These are phyloP conservation scores for Setaria italica DNA, from an alignment of 202 grass and related monocot species.

Conservation along the genomic window DNA sequence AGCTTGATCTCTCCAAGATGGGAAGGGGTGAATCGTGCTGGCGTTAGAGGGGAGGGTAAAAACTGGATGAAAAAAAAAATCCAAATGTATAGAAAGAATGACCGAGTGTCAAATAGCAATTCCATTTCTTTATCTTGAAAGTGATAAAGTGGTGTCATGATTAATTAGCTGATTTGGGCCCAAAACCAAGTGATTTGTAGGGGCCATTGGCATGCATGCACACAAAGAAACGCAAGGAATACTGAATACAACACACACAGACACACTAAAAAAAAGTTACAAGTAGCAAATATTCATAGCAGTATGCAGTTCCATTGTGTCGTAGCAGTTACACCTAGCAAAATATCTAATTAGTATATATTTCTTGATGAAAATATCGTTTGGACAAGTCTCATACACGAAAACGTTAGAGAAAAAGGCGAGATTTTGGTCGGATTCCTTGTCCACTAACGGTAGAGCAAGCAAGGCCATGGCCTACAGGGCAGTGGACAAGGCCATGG, in stretches of 20 bases:
- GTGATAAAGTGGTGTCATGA: not conserved
- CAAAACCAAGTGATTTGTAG: constrained; percentile 1
- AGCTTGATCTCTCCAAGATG: too few species aligned
- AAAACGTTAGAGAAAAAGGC: not conserved
- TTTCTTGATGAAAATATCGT: not conserved
- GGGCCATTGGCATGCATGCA: not conserved
- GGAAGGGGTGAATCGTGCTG: too few species aligned
- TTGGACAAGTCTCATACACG: not conserved
- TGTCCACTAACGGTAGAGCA: constrained; percentile 18
- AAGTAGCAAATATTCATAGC: too few species aligned
- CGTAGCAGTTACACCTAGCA: too few species aligned
- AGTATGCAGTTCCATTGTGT: too few species aligned
- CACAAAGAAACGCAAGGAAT: not conserved
- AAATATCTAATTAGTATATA: not conserved
- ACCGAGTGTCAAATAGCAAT: not conserved
- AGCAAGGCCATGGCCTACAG: not conserved
- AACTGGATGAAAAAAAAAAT: too few species aligned
- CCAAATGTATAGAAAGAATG: too few species aligned
- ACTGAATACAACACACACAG: too few species aligned
- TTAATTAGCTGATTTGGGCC: not conserved
- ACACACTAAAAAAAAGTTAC: not conserved
- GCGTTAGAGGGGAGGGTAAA: too few species aligned
- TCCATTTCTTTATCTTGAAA: not conserved
- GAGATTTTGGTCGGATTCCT: constrained; percentile 3
- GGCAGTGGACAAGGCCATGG: not conserved